These are phyloP conservation scores for Tulasnella sp. DNA, from an alignment of 768 basidiomycete species.

Conservation along the genomic window DNA sequence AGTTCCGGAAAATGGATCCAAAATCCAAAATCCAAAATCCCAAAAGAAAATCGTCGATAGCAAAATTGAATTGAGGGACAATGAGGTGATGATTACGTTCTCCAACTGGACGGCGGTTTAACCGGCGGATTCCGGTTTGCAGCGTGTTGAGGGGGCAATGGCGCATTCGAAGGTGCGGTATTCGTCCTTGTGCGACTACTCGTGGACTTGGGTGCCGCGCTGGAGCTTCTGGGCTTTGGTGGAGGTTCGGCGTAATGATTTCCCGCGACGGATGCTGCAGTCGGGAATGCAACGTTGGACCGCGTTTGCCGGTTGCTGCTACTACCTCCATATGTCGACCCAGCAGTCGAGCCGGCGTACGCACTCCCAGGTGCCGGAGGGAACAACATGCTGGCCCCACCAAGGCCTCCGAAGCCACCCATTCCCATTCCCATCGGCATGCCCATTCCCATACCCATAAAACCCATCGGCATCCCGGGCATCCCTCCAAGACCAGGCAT, in stretches of 20 bases:
- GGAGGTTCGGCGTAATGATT: not conserved
- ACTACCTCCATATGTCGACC: slow-evolving; percentile 17
- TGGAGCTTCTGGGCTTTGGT: not conserved
- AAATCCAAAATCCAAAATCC: no score
- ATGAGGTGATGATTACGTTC: not conserved
- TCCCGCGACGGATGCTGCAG: slow-evolving; percentile 5
- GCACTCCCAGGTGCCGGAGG: slow-evolving; percentile 40
- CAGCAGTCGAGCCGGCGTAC: slow-evolving; percentile 33
- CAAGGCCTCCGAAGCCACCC: slow-evolving; percentile 21
- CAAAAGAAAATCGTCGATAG: no score
- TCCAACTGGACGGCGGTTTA: slow-evolving; percentile 20
- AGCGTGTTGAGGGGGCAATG: slow-evolving; percentile 11
- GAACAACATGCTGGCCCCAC: no score
- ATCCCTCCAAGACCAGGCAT: slow-evolving; percentile 25
- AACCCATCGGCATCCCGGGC: slow-evolving; percentile 22
- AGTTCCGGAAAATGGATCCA: no score
- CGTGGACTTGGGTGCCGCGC: slow-evolving; percentile 15
- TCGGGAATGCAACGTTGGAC: slow-evolving; percentile 9
- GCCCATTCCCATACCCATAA: slow-evolving; percentile 17
- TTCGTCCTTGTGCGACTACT: slow-evolving; percentile 26
- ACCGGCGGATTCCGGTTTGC: not conserved
- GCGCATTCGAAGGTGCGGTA: slow-evolving; percentile 25
- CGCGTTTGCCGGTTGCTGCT: slow-evolving; percentile 31
- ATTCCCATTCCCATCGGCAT: slow-evolving; percentile 25
- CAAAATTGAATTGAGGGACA: no score